phyloP scores from a whole-genome alignment of 768 basidiomycete genomes.

The Mycena polygramma region DNA sequence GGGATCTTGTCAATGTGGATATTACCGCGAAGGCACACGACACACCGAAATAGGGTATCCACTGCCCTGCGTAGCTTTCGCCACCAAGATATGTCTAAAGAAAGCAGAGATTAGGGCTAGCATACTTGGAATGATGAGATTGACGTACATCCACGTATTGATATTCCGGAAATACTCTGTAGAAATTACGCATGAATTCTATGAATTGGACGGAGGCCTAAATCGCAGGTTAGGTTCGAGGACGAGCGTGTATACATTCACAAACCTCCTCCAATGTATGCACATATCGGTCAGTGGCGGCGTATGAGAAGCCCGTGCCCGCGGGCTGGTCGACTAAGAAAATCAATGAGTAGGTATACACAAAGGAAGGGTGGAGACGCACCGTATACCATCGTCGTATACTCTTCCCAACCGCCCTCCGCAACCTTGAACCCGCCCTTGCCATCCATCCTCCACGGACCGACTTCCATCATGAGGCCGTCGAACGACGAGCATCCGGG shows the following conservation, averaged over 20 bases:
- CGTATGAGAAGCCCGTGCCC: constrained; percentile 94
- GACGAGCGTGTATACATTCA: neutral
- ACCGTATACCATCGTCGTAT: constrained; percentile 94
- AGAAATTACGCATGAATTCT: constrained; percentile 90
- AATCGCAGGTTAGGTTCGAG: neutral
- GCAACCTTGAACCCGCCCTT: constrained; percentile 77
- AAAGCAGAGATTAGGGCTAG: constrained; percentile 11
- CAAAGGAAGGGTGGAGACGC: constrained; percentile 46
- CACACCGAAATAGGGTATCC: constrained; percentile 93
- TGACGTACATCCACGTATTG: constrained; percentile 80
- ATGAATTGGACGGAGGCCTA: constrained; percentile 85
- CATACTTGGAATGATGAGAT: neutral
- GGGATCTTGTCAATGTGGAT: constrained; percentile 21
- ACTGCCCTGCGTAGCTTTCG: constrained; percentile 98
- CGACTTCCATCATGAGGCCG: constrained; percentile 98
- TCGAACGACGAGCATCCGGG: constrained; percentile 99
- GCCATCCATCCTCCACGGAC: constrained; percentile 88
- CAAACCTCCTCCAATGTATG: constrained; percentile 78
- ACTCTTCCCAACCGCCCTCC: constrained; percentile 98
- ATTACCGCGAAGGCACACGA: neutral
- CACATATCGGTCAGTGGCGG: constrained; percentile 87
- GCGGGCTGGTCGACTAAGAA: constrained; percentile 94
- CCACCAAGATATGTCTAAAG: constrained; percentile 93
- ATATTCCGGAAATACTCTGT: constrained; percentile 92
- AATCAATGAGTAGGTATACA: constrained; percentile 19